Evolutionary conservation across 768 basidiomycete genomes (phyloP), one percentile per base, ranked within the genome.

Genomic region (Tubosaeta brunneosetosa): DNA sequence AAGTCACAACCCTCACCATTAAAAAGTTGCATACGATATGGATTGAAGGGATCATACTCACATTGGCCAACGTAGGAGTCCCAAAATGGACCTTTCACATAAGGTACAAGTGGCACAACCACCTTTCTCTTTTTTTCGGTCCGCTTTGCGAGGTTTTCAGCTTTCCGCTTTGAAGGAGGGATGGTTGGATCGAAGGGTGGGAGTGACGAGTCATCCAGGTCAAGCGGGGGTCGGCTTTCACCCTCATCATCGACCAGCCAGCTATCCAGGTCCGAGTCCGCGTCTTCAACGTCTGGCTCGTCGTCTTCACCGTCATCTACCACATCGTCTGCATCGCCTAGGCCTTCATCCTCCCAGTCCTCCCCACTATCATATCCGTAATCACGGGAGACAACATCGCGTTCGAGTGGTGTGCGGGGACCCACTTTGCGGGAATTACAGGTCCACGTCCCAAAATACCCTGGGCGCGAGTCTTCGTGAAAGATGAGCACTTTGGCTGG

Each of bases 391-490:
- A 86, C 73, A 11, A 81, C 74, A 61, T 99, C 97, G 57, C 81
- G 81, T 3, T 78, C 83, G 55, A 95, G 86, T 1, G 97, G 94
- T 16, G 78, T 81, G 14, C 97, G 83, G 2, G 94, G 86, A 1
- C 92, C 87, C 53, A 98, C 83, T 32, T 82, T 70, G 16, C 76
- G 75, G 13, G 93, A 94, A 54, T 76, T 82, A 49, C 87, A 85
- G 8, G 93, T 94, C 86, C 91, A 97, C 6, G 97, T 98, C 19
- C 94, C 95, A 61, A 84, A 87, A 69, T 95, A 98, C 1, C 93
- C 93, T 12, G 97, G 95, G 44, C 97, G 83, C 0, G 80, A 77
- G 66, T 98, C 92, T 52, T 86, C 86, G 14, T 75, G 71, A 68
- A 97, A 98, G 53, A 90, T 84, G 37, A 98, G 74, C 3, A 85